These are phyloP conservation scores for Oldenlandia corymbosa DNA, from an alignment of 257 asterid species.

Conservation along the genomic window DNA sequence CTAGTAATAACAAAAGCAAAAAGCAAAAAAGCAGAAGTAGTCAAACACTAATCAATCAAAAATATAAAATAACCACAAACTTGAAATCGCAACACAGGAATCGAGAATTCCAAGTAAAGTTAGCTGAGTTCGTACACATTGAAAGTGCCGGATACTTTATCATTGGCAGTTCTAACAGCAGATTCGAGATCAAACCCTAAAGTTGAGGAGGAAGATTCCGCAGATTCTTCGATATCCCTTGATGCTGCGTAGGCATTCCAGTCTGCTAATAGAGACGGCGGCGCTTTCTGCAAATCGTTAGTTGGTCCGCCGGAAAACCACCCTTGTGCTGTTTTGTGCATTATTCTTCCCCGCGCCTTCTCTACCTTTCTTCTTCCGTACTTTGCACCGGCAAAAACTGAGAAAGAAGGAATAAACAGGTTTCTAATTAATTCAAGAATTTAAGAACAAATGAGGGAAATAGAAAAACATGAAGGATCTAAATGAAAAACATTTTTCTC, in stretches of 20 bases:
- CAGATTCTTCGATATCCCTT: conserved; percentile 30
- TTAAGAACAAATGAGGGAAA: too few species aligned
- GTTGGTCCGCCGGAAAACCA: conserved; percentile 90
- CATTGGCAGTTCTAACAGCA: conserved; percentile 70
- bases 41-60: neutral
- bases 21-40: too few species aligned
- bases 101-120: neutral
- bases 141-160: conserved; percentile 70
- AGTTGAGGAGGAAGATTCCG: conserved; percentile 37
- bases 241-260: conserved; percentile 86
- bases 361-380: too few species aligned
- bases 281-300: conserved; percentile 45
- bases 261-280: conserved; percentile 71
- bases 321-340: conserved; percentile 70
- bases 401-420: too few species aligned
- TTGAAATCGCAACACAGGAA: neutral
- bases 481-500: too few species aligned
- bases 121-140: conserved; percentile 49
- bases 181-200: conserved; percentile 73
- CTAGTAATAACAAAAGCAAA: too few species aligned
- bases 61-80: too few species aligned
- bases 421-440: too few species aligned
- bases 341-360: conserved; percentile 6
- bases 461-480: too few species aligned
- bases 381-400: too few species aligned